These are phyloP conservation scores for Trichophyton schoenleinii DNA, from an alignment of 2,329 filamentous ascomycete species.

Conservation along the genomic window DNA sequence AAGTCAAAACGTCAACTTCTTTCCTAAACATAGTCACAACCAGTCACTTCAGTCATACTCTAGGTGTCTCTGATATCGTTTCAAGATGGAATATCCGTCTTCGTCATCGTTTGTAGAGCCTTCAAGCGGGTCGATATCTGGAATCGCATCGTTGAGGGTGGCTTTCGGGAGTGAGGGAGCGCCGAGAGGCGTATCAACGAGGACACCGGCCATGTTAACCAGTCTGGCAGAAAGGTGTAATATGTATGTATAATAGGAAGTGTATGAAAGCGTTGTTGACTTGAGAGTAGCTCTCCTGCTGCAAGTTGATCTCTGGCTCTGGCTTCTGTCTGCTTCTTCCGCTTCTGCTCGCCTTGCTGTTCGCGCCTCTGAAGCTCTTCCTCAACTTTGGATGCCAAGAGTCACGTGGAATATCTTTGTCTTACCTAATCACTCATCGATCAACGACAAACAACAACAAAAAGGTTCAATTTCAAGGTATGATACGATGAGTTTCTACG, in stretches of 20 bases:
- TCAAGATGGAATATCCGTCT: constrained; percentile 90
- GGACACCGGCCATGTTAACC: constrained; percentile 65
- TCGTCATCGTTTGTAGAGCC: constrained; percentile 66
- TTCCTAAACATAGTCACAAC: background rate
- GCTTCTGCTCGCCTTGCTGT: background rate
- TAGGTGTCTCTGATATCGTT: constrained; percentile 90
- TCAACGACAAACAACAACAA: too few relatives aligned
- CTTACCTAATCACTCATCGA: too few relatives aligned
- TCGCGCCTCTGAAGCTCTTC: background rate
- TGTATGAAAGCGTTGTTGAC: background rate
- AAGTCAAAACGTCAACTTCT: background rate
- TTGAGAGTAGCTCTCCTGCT: background rate
- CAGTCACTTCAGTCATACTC: constrained; percentile 50
- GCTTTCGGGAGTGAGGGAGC: constrained; percentile 64
- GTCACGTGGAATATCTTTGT: background rate
- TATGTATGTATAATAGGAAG: background rate
- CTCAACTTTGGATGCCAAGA: background rate
- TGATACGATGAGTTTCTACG: background rate
- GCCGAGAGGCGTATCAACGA: constrained; percentile 58
- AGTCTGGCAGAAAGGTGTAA: background rate
- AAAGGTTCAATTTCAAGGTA: too few relatives aligned
- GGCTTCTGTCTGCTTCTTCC: background rate
- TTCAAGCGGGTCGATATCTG: constrained; percentile 81
- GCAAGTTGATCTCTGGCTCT: background rate
- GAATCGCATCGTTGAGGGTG: constrained; percentile 62